These are phyloP conservation scores for Uronychia binucleata DNA, from an alignment of 73 alveolate species.

Conservation along the genomic window DNA sequence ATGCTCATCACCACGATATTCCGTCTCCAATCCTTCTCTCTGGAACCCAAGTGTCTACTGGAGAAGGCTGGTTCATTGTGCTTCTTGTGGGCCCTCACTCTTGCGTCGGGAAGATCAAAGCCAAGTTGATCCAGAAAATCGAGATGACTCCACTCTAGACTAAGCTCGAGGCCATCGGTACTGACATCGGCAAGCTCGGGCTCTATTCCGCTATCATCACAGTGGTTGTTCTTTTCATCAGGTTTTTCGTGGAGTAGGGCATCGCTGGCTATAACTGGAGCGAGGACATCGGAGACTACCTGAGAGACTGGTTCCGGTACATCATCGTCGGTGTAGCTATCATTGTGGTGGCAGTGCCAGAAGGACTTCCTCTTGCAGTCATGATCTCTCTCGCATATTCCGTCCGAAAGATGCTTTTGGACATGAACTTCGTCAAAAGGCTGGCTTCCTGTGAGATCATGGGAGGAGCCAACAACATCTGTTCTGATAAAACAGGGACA, in stretches of 20 bases:
- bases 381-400: slow-evolving; percentile 85
- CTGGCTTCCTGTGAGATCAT: slow-evolving; percentile 93
- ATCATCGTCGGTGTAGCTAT: slow-evolving; percentile 79
- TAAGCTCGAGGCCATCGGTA: slow-evolving; percentile 90
- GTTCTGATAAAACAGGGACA: slow-evolving; percentile 96
- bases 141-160: slow-evolving; percentile 87
- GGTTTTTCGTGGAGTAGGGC: slow-evolving; percentile 44
- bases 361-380: slow-evolving; percentile 93
- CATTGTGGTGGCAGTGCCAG: slow-evolving; percentile 92
- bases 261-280: slow-evolving; percentile 40
- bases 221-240: slow-evolving; percentile 41
- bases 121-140: slow-evolving; percentile 24
- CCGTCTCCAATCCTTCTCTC: slow-evolving; percentile 74
- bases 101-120: slow-evolving; percentile 61
- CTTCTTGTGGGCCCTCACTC: slow-evolving; percentile 59
- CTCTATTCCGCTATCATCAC: slow-evolving; percentile 39
- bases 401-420: slow-evolving; percentile 84
- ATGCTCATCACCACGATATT: slow-evolving; percentile 62
- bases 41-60: slow-evolving; percentile 71
- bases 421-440: slow-evolving; percentile 78
- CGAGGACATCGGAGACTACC: slow-evolving; percentile 45
- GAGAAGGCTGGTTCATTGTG: slow-evolving; percentile 66
- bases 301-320: slow-evolving; percentile 62
- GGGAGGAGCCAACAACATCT: slow-evolving; percentile 94
- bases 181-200: slow-evolving; percentile 65